Conservation (phyloP, 371 early-diverging fungal genomes). For the Apophysomyces trapeziformis region DNA sequence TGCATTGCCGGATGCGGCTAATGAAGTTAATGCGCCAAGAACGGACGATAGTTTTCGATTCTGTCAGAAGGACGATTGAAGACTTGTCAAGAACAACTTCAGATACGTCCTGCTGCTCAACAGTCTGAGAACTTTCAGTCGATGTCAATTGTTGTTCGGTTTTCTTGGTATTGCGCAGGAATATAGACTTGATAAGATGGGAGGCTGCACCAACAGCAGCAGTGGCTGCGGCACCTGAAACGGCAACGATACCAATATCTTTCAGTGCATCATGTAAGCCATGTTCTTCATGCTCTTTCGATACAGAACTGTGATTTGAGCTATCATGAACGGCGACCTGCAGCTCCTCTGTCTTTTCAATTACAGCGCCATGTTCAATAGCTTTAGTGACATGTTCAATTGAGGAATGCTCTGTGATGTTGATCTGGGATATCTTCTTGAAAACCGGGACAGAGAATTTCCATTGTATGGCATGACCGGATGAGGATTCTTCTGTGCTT, state of each 20-base stretch:
- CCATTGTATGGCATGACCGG: constrained; percentile 33
- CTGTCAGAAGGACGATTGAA: constrained; percentile 12
- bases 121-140: neutral
- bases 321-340: constrained; percentile 23
- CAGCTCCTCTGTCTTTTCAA: constrained; percentile 18
- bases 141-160: too few relatives aligned
- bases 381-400: constrained; percentile 19
- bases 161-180: neutral
- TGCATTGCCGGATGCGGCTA: constrained; percentile 34
- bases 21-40: constrained; percentile 45
- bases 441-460: constrained; percentile 47
- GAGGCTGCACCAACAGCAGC: neutral
- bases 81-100: neutral
- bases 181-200: neutral
- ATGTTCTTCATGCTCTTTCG: constrained; percentile 20
- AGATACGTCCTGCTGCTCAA: neutral
- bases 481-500: constrained; percentile 6
- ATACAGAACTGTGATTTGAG: constrained; percentile 3
- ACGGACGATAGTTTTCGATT: constrained; percentile 36
- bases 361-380: constrained; percentile 25
- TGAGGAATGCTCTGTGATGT: neutral
- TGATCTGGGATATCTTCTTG: constrained; percentile 22
- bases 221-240: neutral
- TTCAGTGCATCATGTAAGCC: constrained; percentile 14
- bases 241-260: constrained; percentile 13